phyloP scores from a whole-genome alignment of 1,284 basidiomycete genomes.

The Apiotrichum sp. region DNA sequence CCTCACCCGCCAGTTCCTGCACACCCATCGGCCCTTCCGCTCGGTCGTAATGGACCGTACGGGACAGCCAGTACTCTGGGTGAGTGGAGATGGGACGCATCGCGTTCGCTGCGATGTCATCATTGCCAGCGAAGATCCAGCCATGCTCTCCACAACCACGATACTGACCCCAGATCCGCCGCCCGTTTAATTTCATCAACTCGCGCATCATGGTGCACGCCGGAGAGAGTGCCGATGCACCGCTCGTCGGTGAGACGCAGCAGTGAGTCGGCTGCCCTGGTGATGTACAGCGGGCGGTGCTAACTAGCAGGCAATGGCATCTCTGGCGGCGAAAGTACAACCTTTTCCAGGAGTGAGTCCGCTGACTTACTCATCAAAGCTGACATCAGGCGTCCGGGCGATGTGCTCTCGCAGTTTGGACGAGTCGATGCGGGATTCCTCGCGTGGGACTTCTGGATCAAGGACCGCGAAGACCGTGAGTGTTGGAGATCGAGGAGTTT shows the following conservation, averaged over 20 bases:
- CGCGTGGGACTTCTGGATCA: conserved; percentile 71
- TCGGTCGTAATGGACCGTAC: conserved; percentile 68
- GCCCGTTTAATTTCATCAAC: conserved; percentile 83
- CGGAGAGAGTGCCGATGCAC: conserved; percentile 46
- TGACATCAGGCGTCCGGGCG: conserved; percentile 27
- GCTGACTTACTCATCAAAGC: too few species aligned
- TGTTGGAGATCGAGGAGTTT: neutral
- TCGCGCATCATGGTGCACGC: conserved; percentile 73
- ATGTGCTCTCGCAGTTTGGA: conserved; percentile 63
- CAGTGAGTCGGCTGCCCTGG: conserved; percentile 48
- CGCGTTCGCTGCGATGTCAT: conserved; percentile 15
- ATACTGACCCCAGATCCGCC: conserved; percentile 53
- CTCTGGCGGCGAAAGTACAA: conserved; percentile 73
- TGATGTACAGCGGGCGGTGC: neutral
- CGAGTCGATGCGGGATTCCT: conserved; percentile 66
- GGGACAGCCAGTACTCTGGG: conserved; percentile 71
- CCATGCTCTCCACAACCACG: too few species aligned
- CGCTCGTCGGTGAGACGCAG: conserved; percentile 71
- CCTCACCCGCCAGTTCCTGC: conserved; percentile 67
- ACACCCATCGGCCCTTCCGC: conserved; percentile 75
- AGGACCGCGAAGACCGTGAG: conserved; percentile 53
- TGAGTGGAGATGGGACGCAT: conserved; percentile 23
- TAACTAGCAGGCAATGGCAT: conserved; percentile 59
- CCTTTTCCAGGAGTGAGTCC: conserved; percentile 54
- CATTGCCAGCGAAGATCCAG: neutral